Evolutionary conservation across 108 stramenopile species (phyloP).

Genomic region (Nannochloropsis oceanica): DNA sequence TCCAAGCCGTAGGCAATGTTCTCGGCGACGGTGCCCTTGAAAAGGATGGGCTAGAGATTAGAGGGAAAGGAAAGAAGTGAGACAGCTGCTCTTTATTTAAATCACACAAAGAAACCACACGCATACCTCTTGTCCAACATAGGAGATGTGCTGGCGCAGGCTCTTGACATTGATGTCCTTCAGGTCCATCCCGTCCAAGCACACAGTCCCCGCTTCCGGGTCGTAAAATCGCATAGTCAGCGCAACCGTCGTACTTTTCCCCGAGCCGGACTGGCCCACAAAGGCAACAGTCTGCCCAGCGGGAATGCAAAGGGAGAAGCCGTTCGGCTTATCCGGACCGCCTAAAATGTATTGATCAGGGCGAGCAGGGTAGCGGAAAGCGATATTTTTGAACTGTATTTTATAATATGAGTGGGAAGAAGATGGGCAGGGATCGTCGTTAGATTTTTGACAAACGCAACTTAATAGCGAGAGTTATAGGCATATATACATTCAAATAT

Average conservation of each 20-base stretch:
- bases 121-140: slow-evolving; percentile 65
- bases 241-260: slow-evolving; percentile 68
- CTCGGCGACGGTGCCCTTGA: slow-evolving; percentile 12
- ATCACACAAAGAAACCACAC: background rate
- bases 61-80: background rate
- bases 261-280: slow-evolving; percentile 69
- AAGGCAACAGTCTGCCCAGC: slow-evolving; percentile 69
- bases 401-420: slow-evolving; percentile 33
- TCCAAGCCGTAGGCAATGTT: slow-evolving; percentile 20
- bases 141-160: slow-evolving; percentile 58
- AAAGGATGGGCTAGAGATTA: background rate
- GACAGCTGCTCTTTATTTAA: background rate
- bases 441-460: too few species aligned
- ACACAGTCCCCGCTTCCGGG: slow-evolving; percentile 45
- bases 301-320: slow-evolving; percentile 50
- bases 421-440: background rate
- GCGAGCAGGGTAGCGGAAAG: slow-evolving; percentile 71
- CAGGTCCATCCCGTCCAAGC: slow-evolving; percentile 69
- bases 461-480: too few species aligned
- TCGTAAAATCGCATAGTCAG: slow-evolving; percentile 90
- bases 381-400: slow-evolving; percentile 31
- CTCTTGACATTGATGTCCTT: slow-evolving; percentile 55
- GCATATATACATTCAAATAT: too few species aligned
- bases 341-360: slow-evolving; percentile 35
- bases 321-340: slow-evolving; percentile 29